Evolutionary conservation across 2,329 filamentous ascomycete genomes (phyloP), one percentile per base, ranked within the genome.

Genomic region (Neonectria magnoliae): DNA sequence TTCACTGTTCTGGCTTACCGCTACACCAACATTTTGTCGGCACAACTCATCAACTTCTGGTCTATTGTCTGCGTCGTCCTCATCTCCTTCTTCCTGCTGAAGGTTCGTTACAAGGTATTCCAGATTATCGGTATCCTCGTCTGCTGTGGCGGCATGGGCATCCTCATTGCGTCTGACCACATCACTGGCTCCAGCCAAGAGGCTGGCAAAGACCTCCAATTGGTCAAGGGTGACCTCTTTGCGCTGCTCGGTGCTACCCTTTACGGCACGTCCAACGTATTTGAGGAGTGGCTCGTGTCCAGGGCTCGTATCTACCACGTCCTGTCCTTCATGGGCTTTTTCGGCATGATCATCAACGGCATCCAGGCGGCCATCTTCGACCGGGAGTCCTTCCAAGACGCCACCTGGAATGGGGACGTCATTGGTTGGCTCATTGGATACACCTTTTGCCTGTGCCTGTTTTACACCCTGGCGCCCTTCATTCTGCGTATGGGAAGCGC

Each of bases 31-130:
- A 91, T 98, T 72, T 86, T 98, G 53, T 96, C 92, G 20, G 94
- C 94, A 16, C 94, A 98, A 84, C 87, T 99, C 57, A 93, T 99
- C 82, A 98, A 98, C 85, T 98, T 98, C 83, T 98, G 95, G 95
- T 93, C 94, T 72, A 98, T 99, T 71, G 93, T 97, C 55, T 90
- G 95, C 67, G 96, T 99, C 22, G 93, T 98, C 20, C 76, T 92
- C 66, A 82, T 98, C 69, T 97, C 93, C 29, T 94, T 97, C 81
- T 70, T 90, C 68, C 84, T 98, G 72, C 88, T 99, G 62, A 87
- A 86, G 71, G 96, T 99, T 48, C 92, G 96, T 74, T 99, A 99
- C 85, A 93, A 94, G 81, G 83, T 88, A 77, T 89, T 92, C 63
- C 96, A 98, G 83, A 88, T 97, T 73, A 71, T 88, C 33, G 96